These are phyloP conservation scores for Achaetomium macrosporum DNA, from an alignment of 2,329 filamentous ascomycete species.

Conservation along the genomic window DNA sequence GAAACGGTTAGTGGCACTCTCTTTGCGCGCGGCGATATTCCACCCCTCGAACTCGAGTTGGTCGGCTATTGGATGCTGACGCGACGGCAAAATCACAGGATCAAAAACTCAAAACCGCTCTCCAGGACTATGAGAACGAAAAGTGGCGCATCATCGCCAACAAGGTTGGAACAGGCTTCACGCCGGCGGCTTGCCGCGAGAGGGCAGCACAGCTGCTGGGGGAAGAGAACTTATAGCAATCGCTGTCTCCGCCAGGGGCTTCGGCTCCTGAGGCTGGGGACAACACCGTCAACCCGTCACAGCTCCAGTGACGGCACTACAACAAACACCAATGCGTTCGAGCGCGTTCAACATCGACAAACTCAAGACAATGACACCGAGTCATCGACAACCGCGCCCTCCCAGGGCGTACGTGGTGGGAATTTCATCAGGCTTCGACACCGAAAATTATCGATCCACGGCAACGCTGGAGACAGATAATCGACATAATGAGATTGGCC, in stretches of 20 bases:
- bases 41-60: neutral
- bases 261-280: constrained; percentile 42
- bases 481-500: too few species aligned
- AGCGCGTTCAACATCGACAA: too few species aligned
- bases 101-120: constrained; percentile 66
- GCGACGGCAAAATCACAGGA: constrained; percentile 45
- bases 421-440: too few species aligned
- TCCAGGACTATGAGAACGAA: constrained; percentile 83
- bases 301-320: constrained; percentile 15
- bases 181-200: constrained; percentile 79
- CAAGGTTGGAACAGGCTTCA: constrained; percentile 87
- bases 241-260: constrained; percentile 46
- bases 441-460: too few species aligned
- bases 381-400: neutral
- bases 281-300: constrained; percentile 39
- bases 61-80: constrained; percentile 3
- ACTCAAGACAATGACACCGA: neutral
- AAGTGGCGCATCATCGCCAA: constrained; percentile 89
- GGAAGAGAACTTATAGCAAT: constrained; percentile 50
- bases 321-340: neutral
- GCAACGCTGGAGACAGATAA: too few species aligned
- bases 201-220: constrained; percentile 60
- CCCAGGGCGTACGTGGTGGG: too few species aligned
- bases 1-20: constrained; percentile 65
- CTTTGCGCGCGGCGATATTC: neutral